phyloP scores from a whole-genome alignment of 345 rosid genomes.

The Acer campestre region DNA sequence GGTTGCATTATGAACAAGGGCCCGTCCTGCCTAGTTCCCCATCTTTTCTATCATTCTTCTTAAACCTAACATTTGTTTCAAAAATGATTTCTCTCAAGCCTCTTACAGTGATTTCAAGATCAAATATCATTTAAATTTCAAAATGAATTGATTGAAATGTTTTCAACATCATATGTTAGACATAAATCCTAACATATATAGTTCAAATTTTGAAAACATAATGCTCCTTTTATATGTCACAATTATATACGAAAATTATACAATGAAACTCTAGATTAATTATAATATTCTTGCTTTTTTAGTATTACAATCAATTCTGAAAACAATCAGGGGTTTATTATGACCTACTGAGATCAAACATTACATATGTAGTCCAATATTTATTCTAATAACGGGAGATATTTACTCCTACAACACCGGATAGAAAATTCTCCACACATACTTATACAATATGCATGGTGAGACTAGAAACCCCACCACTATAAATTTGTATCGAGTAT shows the following conservation, averaged over 20 bases:
- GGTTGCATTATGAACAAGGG: conserved; percentile 21
- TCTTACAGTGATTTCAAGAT: background rate
- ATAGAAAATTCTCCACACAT: too few relatives aligned
- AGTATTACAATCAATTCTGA: too few relatives aligned
- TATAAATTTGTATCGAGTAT: too few relatives aligned
- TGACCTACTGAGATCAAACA: too few relatives aligned
- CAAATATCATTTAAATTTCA: background rate
- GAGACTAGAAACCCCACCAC: too few relatives aligned
- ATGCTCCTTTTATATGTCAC: background rate
- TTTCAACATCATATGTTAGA: background rate
- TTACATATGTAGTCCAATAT: too few relatives aligned
- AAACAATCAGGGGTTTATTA: too few relatives aligned
- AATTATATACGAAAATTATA: background rate
- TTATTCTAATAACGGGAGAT: too few relatives aligned
- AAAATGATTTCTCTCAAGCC: background rate
- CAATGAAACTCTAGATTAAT: background rate
- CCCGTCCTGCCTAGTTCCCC: background rate
- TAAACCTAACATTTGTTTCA: background rate
- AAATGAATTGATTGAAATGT: background rate
- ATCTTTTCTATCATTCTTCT: background rate
- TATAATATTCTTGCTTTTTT: too few relatives aligned
- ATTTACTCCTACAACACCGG: too few relatives aligned
- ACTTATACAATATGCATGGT: too few relatives aligned
- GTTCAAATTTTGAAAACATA: background rate
- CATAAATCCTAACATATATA: background rate